Evolutionary conservation across 139 green algal species (phyloP).

Genomic region (Pedinophyceae sp.): DNA sequence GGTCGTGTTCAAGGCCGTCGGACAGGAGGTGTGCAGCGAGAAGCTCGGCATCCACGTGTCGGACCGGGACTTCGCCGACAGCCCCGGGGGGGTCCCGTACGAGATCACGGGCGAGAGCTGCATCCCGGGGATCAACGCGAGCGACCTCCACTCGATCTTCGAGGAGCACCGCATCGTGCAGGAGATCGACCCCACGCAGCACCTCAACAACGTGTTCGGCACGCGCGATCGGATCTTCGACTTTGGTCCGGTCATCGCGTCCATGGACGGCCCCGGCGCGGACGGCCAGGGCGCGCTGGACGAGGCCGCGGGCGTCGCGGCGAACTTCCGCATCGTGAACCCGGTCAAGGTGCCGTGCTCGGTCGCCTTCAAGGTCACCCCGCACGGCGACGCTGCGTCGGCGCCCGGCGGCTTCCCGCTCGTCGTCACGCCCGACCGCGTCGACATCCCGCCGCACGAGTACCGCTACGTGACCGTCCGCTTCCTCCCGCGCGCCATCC

Average conservation of each 20-base stretch:
- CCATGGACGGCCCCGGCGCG: constrained; percentile 12
- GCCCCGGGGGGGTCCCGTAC: constrained; percentile 40
- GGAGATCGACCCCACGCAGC: constrained; percentile 35
- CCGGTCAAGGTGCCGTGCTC: constrained; percentile 57
- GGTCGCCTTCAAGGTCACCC: constrained; percentile 49
- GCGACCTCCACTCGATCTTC: constrained; percentile 52
- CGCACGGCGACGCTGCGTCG: constrained; percentile 12
- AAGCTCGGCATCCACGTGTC: constrained; percentile 33
- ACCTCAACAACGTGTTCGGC: constrained; percentile 33
- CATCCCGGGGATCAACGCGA: constrained; percentile 49
- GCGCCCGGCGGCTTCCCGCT: constrained; percentile 35
- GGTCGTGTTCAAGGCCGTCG: constrained; percentile 42
- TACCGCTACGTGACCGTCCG: constrained; percentile 21
- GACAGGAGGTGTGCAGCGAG: constrained; percentile 7
- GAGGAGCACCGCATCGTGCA: constrained; percentile 54
- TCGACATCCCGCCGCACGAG: constrained; percentile 32
- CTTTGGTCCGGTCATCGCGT: constrained; percentile 50
- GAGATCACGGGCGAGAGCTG: constrained; percentile 52
- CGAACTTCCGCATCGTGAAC: constrained; percentile 65
- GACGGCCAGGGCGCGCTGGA: constrained; percentile 7
- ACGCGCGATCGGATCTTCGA: constrained; percentile 41
- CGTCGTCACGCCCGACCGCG: constrained; percentile 27
- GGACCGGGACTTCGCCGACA: constrained; percentile 34
- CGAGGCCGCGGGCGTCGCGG: constrained; percentile 21
- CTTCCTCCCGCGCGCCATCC: constrained; percentile 46